Evolutionary conservation across 345 rosid genomes (phyloP), one percentile per base, ranked within the genome.

Genomic region (Syzygium aqueum): DNA sequence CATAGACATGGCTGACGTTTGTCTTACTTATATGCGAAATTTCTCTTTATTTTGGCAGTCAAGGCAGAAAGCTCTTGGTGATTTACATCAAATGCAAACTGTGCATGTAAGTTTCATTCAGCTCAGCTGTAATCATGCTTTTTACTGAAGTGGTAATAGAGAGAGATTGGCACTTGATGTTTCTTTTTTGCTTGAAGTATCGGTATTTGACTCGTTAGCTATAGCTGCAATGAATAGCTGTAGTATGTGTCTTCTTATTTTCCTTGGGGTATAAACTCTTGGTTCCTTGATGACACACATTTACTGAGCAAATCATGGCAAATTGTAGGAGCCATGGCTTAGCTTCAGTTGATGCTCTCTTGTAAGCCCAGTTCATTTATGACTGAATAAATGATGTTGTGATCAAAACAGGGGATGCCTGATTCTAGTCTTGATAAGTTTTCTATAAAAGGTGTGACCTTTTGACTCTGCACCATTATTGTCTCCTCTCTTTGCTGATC

Each of bases 51-150:
- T 78, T 89, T 87, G 87, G 91, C 97, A 98, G 99, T 98, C 99
- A 63, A 95, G 99, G 94, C 99, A 95, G 91, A 98, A 98, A 90
- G 99, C 99, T 87, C 91, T 94, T 87, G 86, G 93, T 27, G 99
- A 98, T 94, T 92, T 98, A 85, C 92, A 93, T 63, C 94, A 93
- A 92, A 94, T 95, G 96, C 96, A 95, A 92, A 92, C 91, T 80
- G 92, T 94, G 87, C 93, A 94, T 88, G 99, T 98, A 92, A 92
- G 96, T 88, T 16, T 21, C 25, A 23, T 84, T 80, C 53, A 77
- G 65, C 43, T 85, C 1, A 0, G 52, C 21, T 85, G 57, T 49
- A 37, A 37, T 73, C 43, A 21, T 17, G 50, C 30, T 84, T 53
- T 65, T 52, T 16, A 30, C 46, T 8, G 78, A 7, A 33, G 46